Evolutionary conservation across 192 early-diverging fungal genomes (phyloP), one percentile per base, ranked within the genome.

Genomic region (Coemansia sp.): DNA sequence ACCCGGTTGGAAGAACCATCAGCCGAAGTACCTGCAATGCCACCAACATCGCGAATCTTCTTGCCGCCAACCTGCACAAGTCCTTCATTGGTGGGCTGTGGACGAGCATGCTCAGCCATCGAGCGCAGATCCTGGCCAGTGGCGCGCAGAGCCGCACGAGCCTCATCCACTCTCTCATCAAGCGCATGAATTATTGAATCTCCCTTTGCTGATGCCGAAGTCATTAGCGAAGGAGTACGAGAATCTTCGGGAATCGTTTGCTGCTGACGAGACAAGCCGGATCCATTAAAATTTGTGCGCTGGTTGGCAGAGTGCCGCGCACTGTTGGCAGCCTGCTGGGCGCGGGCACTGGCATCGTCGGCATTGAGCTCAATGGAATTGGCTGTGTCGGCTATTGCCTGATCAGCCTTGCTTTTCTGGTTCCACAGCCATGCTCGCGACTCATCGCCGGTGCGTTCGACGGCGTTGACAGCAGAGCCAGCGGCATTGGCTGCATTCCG

Each of bases 161-260:
- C 75, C 49, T 78, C 75, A 56, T 68, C 70, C 58, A 78, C 71
- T 67, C 65, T 68, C 47, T 52, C 49, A 56, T 78, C 75, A 51
- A 78, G 66, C 44, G 63, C 61, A 19, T 66, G 55, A 49, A 72
- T 30, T 22, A 78, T 67, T 23, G 69, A 52, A 63, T 61, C 62
- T 26, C 54, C 60, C 7, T 49, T 55, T 19, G n/a, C 19, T 56
- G 56, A 38, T 24, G 22, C 22, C 1, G 32, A 30, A 34, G 24
- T 21, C 21, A 22, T 51, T 25, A 12, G 56, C 58, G 48, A 76
- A 25, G 34, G 10, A 38, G 14, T 16, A 14, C 38, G 38, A 44
- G 38, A 44, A 3, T 44, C 38, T 16, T 44, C 38, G 1, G 38
- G 38, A 44, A 44, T 44, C 16, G 38, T 44, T 14, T 44, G 38